Evolutionary conservation across 2,329 filamentous ascomycete genomes (phyloP).

Genomic region (Epichloe typhina): DNA sequence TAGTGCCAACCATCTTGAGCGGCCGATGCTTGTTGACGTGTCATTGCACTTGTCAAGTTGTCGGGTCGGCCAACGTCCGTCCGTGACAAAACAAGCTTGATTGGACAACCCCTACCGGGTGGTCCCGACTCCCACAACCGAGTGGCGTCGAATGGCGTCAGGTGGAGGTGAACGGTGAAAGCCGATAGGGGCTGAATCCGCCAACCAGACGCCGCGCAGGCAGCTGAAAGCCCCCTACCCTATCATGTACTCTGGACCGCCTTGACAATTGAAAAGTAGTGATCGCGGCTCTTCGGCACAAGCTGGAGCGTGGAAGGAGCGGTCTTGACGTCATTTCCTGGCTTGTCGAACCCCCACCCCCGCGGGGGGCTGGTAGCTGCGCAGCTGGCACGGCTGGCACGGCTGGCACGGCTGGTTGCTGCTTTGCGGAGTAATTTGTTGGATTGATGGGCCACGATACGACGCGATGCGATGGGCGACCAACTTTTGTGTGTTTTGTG

Average conservation of each 20-base stretch:
- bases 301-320: neutral
- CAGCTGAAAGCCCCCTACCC: neutral
- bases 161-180: neutral
- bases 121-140: too few relatives aligned
- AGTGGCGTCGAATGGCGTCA: neutral
- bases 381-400: neutral
- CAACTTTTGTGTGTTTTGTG: neutral
- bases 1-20: constrained; percentile 44
- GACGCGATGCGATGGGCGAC: neutral
- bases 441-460: neutral
- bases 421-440: too few relatives aligned
- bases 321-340: constrained; percentile 2
- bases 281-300: constrained; percentile 4
- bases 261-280: neutral
- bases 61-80: neutral
- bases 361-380: neutral
- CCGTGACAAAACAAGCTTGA: neutral
- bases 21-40: constrained; percentile 21
- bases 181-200: neutral
- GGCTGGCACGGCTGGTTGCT: neutral
- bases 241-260: too few relatives aligned
- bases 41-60: neutral
- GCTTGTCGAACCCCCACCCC: too few relatives aligned
- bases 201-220: neutral
- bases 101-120: too few relatives aligned